phyloP scores from a whole-genome alignment of 2,329 filamentous ascomycete genomes.

The Elsinoe australis region DNA sequence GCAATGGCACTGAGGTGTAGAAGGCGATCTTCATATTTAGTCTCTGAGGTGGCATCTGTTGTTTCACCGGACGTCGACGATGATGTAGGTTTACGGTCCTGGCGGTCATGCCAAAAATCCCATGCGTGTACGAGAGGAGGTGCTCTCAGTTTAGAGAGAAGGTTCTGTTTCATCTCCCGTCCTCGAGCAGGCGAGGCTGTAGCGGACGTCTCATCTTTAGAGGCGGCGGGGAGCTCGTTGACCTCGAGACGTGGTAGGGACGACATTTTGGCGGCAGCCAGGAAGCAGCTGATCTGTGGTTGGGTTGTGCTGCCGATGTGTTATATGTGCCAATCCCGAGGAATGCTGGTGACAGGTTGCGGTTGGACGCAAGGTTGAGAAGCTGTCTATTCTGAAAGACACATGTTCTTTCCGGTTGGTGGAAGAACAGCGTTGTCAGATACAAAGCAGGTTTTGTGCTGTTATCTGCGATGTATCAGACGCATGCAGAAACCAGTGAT shows the following conservation, averaged over 20 bases:
- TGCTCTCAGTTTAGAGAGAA: slow-evolving; percentile 36
- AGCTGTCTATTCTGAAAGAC: slow-evolving; percentile 13
- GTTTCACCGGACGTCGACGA: slow-evolving; percentile 13
- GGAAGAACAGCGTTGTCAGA: background rate
- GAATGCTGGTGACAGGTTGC: slow-evolving; percentile 6
- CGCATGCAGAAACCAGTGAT: background rate
- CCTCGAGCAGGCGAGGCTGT: slow-evolving; percentile 65
- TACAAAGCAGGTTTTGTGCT: background rate
- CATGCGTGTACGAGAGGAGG: slow-evolving; percentile 46
- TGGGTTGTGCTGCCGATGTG: background rate
- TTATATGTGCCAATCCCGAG: background rate
- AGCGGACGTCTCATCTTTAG: slow-evolving; percentile 52
- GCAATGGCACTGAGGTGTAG: slow-evolving; percentile 39
- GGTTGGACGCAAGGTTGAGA: slow-evolving; percentile 11
- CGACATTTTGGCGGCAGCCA: slow-evolving; percentile 22
- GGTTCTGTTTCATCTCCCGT: slow-evolving; percentile 58
- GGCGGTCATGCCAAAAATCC: slow-evolving; percentile 47
- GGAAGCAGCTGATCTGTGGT: background rate
- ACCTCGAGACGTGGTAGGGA: slow-evolving; percentile 23
- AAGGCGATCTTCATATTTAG: slow-evolving; percentile 40
- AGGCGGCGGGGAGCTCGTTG: slow-evolving; percentile 52
- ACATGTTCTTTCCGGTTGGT: background rate
- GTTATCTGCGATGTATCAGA: background rate
- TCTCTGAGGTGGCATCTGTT: background rate
- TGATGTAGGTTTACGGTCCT: slow-evolving; percentile 28